Evolutionary conservation across 164 flowering plant species (phyloP), one percentile per base, ranked within the genome.

Genomic region (Kingdonia uniflora): DNA sequence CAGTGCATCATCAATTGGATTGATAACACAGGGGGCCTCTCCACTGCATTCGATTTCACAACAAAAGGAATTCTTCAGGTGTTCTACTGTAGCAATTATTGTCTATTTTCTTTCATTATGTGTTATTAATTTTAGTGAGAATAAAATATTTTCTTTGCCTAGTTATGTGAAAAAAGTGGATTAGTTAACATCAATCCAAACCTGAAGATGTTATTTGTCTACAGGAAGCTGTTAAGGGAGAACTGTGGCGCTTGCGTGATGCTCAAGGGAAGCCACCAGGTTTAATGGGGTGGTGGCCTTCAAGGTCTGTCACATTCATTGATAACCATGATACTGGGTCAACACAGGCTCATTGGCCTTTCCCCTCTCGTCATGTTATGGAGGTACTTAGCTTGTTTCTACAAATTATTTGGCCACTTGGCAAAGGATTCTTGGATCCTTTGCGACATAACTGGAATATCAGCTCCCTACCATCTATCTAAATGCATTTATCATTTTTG

Each of bases 311-410:
- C 44, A 87, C 97, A 14, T 84, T 87, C 63, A 43, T 90, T 59
- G 97, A 90, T 62, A 90, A 90, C 66, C 97, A 90, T 69, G 97
- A 90, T 43, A 90, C 97, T 5, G 97, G 97, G 49, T 90, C 97
- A 49, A 84, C 95, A 40, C 95, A 90, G 95, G 94, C 80, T 65
- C 95, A 87, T 65, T 90, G 97, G 97, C 95, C 94, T 41, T 90
- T 90, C 61, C 94, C 97, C 15, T 71, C 82, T 54, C 39, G 71
- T 65, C 95, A 84, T 63, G 57, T 84, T 21, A 87, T 87, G 89
- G 97, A 90, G 97, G 97, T 90, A 80, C 1, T 58, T 41, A n/a
- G n/a, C n/a, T n/a, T n/a, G n/a, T n/a, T n/a, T n/a, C n/a, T n/a
- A n/a, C n/a, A n/a, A n/a, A n/a, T n/a, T n/a, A n/a, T n/a, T n/a